A percentile compares a stretch with the other conserved stretches of the same genome.
Evolutionary conservation across 805 yeast genomes (phyloP).

Genomic region (Sugiyamaella americana): DNA sequence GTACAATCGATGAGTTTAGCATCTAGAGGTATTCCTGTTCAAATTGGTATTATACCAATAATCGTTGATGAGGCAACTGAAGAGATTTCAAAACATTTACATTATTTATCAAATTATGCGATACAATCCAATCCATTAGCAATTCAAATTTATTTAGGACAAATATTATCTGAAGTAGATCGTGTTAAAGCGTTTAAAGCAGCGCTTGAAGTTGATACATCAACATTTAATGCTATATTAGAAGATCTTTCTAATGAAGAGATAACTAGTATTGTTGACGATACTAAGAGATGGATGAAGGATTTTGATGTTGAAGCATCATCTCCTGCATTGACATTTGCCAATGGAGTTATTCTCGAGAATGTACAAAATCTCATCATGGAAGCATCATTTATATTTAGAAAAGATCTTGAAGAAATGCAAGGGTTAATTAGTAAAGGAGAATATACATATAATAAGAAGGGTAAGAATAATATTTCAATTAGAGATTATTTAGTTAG

Average conservation of each 20-base stretch:
- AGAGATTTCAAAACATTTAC: slow-evolving; percentile 16
- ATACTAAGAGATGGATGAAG: slow-evolving; percentile 27
- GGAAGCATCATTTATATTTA: slow-evolving; percentile 26
- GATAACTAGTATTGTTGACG: slow-evolving; percentile 8
- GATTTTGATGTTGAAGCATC: slow-evolving; percentile 38
- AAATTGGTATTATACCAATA: slow-evolving; percentile 77
- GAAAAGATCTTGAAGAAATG: slow-evolving; percentile 43
- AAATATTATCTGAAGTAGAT: slow-evolving; percentile 1
- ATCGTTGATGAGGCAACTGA: slow-evolving; percentile 22
- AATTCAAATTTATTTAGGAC: slow-evolving; percentile 2
- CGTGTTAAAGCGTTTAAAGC: neutral
- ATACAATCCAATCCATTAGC: neutral
- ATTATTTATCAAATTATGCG: slow-evolving; percentile 10
- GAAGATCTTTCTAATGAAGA: slow-evolving; percentile 7
- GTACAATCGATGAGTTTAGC: slow-evolving; percentile 27
- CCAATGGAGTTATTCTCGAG: slow-evolving; percentile 49
- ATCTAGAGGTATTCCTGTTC: slow-evolving; percentile 60
- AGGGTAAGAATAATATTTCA: slow-evolving; percentile 19
- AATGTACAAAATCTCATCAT: slow-evolving; percentile 13
- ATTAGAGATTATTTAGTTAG: slow-evolving; percentile 39
- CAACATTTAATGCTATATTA: neutral
- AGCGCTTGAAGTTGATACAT: neutral
- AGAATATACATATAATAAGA: slow-evolving; percentile 13
- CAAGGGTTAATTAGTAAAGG: slow-evolving; percentile 22
- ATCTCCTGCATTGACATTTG: slow-evolving; percentile 46